Percentiles rank a stretch among this genome's conserved stretches.
Conservation (phyloP, 176 grass and related monocot species). For the Urochloa ruziziensis region DNA sequence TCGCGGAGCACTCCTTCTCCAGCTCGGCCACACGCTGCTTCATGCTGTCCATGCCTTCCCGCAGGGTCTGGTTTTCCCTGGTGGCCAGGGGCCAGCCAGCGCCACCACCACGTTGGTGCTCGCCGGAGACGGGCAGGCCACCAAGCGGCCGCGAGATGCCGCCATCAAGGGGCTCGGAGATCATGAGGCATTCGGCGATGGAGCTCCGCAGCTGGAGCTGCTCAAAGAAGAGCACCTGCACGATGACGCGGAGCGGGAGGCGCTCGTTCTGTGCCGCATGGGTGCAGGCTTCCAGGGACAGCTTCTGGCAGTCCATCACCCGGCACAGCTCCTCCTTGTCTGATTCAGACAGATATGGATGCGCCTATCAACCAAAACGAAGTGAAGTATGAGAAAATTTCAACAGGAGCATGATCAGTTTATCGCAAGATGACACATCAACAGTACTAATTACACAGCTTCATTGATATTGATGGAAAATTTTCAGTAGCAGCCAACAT, state of each 20-base stretch:
- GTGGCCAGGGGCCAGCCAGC: conserved; percentile 35
- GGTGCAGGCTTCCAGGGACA: conserved; percentile 79
- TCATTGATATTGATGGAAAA: neutral
- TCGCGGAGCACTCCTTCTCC: conserved; percentile 73
- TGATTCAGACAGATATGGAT: conserved; percentile 57
- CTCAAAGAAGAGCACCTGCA: conserved; percentile 90
- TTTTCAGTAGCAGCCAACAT: neutral
- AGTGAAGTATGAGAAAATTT: neutral
- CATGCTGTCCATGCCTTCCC: conserved; percentile 63
- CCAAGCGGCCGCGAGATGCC: conserved; percentile 35
- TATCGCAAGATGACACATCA: neutral
- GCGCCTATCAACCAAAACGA: conserved; percentile 41
- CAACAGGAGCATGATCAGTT: neutral
- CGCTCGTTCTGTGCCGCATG: conserved; percentile 77
- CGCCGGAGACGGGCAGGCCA: conserved; percentile 11
- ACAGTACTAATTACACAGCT: neutral
- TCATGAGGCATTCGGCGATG: conserved; percentile 65
- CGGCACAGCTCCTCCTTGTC: conserved; percentile 71
- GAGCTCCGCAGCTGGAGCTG: conserved; percentile 77
- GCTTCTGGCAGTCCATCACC: conserved; percentile 84
- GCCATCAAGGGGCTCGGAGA: conserved; percentile 58
- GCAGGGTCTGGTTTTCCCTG: conserved; percentile 53
- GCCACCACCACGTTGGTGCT: conserved; percentile 1
- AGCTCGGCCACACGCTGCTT: conserved; percentile 63
- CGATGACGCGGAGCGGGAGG: conserved; percentile 63